Evolutionary conservation across 148 eudicot genomes (phyloP), one percentile per base, ranked within the genome.

Genomic region (Diospyros lotus): DNA sequence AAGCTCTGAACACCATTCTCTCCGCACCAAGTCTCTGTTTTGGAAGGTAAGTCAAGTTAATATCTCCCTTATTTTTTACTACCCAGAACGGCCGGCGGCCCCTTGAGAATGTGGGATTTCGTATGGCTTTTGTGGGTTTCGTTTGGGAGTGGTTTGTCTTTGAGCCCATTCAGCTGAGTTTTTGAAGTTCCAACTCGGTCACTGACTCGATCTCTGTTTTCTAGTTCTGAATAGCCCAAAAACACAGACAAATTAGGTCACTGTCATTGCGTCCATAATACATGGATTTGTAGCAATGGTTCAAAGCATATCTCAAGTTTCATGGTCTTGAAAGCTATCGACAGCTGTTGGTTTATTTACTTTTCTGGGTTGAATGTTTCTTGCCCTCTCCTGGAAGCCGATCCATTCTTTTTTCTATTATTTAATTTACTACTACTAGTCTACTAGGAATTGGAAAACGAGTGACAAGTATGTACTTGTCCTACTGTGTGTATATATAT

Each of bases 131-230:
- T 12, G 54, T 46, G 55, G 28, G 53, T 18, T 48, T n/a, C 50
- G 42, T 18, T 62, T 38, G 28, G 40, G 14, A 14, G 46, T 2
- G 51, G 2, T 55, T 50, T 60, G 17, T 28, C 38, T 50, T 46
- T 48, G 13, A 17, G 65, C 44, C 55, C 59, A 58, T 68, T 72
- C 58, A 48, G 56, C 67, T 62, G 44, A 73, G 58, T 61, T 61
- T 48, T 72, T 45, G 41, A 58, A 39, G 41, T 72, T 46, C 50
- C 38, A 8, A 70, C 38, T 54, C 39, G 15, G 48, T 55, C 73
- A 67, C 53, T 9, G 54, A 62, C 46, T 61, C 1, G 14, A 45
- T 61, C 76, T 73, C 75, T 73, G 28, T 62, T 48, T 72, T 46
- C 28, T n/a, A 46, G 46, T 61, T 58, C 40, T 61, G 38, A 61